phyloP scores from a whole-genome alignment of 257 asterid species.

The Leptodermis oblonga region DNA sequence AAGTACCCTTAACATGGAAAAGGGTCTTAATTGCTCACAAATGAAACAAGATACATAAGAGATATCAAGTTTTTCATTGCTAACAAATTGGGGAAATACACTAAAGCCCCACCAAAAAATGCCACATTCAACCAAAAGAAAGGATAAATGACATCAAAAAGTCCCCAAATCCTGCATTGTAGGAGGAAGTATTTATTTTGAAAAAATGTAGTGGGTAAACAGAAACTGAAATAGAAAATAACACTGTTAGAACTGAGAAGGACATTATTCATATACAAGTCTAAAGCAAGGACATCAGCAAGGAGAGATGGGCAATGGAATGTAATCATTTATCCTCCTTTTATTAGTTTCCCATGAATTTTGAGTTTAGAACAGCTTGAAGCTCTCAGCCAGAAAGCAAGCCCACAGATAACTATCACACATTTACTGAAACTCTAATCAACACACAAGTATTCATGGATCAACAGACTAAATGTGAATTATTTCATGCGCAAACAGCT shows the following conservation, averaged over 20 bases:
- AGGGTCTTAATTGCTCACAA: neutral
- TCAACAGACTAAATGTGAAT: constrained; percentile 10
- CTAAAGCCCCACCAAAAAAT: no score
- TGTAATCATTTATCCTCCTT: neutral
- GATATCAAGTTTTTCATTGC: neutral
- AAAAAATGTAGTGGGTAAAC: no score
- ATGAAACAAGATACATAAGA: constrained; percentile 1
- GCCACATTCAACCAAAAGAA: neutral
- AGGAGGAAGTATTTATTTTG: no score
- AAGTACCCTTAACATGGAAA: neutral
- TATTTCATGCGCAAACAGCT: constrained; percentile 9
- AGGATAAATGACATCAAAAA: neutral
- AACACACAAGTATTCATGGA: neutral
- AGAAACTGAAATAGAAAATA: no score
- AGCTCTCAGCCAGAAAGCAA: neutral
- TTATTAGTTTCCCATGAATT: neutral
- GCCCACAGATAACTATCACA: neutral
- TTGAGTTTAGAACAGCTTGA: neutral
- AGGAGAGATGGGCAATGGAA: neutral
- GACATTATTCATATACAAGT: neutral
- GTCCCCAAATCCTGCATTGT: neutral
- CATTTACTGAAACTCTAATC: neutral
- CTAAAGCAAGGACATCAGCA: neutral
- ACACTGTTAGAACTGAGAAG: no score
- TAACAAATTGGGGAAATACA: neutral